phyloP scores from a whole-genome alignment of 768 basidiomycete genomes.

The Lentinula edodes region DNA sequence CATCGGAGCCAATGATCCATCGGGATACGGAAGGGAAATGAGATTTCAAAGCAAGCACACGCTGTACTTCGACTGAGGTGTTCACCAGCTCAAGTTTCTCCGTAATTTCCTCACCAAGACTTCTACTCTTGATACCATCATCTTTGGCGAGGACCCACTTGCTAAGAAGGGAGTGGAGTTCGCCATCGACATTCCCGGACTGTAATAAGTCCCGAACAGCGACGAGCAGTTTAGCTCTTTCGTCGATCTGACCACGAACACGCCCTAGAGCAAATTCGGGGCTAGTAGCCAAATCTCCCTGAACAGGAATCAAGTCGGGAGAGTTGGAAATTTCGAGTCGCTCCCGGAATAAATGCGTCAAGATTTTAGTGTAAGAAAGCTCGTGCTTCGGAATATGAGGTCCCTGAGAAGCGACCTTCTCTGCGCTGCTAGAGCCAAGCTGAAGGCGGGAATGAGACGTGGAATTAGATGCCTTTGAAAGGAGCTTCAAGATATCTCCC shows the following conservation, averaged over 20 bases:
- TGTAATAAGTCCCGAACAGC: slow-evolving; percentile 65
- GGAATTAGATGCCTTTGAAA: slow-evolving; percentile 34
- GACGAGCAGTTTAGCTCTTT: slow-evolving; percentile 60
- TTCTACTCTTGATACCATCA: slow-evolving; percentile 55
- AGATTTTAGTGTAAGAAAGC: slow-evolving; percentile 84
- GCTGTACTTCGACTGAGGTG: slow-evolving; percentile 40
- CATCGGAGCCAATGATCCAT: slow-evolving; percentile 98
- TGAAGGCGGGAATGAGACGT: slow-evolving; percentile 35
- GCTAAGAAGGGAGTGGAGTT: slow-evolving; percentile 67
- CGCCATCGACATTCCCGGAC: slow-evolving; percentile 37
- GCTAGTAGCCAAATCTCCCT: slow-evolving; percentile 76
- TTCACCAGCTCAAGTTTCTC: slow-evolving; percentile 38
- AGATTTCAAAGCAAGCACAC: slow-evolving; percentile 52
- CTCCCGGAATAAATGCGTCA: slow-evolving; percentile 72
- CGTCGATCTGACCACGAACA: slow-evolving; percentile 75
- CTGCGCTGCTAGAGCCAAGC: slow-evolving; percentile 33
- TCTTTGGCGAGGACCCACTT: slow-evolving; percentile 80
- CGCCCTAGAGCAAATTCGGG: slow-evolving; percentile 95
- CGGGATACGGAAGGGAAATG: slow-evolving; percentile 67
- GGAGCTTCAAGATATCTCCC: slow-evolving; percentile 45
- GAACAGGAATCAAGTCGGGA: slow-evolving; percentile 61
- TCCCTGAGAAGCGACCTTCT: slow-evolving; percentile 12
- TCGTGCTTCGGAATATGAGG: slow-evolving; percentile 88
- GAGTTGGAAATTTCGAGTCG: slow-evolving; percentile 84
- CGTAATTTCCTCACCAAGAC: slow-evolving; percentile 54